Evolutionary conservation across 805 yeast species (phyloP), one percentile per base, ranked within the genome.

Genomic region (Candida germanica): DNA sequence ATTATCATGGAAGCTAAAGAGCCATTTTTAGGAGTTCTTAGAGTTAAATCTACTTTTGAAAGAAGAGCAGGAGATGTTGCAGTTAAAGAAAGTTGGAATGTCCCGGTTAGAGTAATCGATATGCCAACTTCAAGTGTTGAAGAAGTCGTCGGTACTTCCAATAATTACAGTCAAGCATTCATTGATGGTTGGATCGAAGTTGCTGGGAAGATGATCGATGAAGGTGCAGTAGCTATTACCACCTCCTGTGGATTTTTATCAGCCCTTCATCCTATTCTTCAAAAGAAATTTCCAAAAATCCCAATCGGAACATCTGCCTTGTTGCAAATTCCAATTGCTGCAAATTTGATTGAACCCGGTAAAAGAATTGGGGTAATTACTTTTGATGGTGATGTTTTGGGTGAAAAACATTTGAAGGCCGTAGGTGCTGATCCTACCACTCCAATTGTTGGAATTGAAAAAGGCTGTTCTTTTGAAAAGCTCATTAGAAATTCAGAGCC

Each of bases 241-340:
- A 58, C 65, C 4, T 56, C 64, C 2, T 61, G 66, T 46, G 66
- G 65, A 9, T 61, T 60, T 39, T 46, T 61, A 3, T 60, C 64
- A 2, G 58, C 55, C 26, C 43, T 53, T 13, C 65, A 61, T 29
- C 20, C 42, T 8, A 42, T 54, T 12, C 21, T 59, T 6, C 43
- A 51, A 2, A 41, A 40, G 1, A 39, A 40, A 36, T 46, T 50
- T 19, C 40, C 47, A 6, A 15, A 10, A 5, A 51, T 59, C 17
- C 66, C 67, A 19, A 52, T 61, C 17, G 64, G 58, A 5, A 53
- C 63, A 3, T 53, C 60, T 32, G 44, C 59, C 17, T 36, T 60
- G 14, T 28, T 59, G 4, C 65, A 61, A 33, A 37, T 60, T 12
- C 59, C 66, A 7, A 32, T 47, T 22, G 56, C 56, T 4, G 28